Evolutionary conservation across 345 rosid species (phyloP).

Genomic region (Eutrema yunnanense): DNA sequence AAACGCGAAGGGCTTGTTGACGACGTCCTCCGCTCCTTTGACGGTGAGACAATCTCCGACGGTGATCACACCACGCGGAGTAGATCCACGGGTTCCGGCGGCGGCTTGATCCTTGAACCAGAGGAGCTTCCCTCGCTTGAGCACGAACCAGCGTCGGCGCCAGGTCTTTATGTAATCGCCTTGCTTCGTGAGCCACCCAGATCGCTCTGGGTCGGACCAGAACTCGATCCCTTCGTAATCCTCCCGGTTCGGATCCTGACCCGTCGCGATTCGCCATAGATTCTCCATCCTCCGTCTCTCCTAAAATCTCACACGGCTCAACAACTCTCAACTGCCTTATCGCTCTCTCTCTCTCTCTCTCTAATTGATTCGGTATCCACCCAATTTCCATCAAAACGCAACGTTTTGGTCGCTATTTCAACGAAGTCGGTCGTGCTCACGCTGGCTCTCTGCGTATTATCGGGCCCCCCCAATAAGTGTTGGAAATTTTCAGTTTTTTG

Average conservation of each 20-base stretch:
- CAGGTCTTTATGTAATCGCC: conserved; percentile 84
- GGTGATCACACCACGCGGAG: conserved; percentile 69
- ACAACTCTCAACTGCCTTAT: background rate
- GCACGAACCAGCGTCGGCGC: conserved; percentile 86
- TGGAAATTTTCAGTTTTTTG: no score
- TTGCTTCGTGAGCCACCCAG: conserved; percentile 76
- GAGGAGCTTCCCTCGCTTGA: conserved; percentile 74
- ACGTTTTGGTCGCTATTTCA: conserved; percentile 8
- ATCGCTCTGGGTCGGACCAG: conserved; percentile 69
- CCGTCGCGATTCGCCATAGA: conserved; percentile 62
- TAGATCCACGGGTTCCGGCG: conserved; percentile 39
- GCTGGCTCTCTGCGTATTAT: background rate
- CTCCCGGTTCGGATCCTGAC: conserved; percentile 61
- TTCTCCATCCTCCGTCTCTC: conserved; percentile 40
- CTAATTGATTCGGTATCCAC: background rate
- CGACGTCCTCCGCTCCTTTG: conserved; percentile 79
- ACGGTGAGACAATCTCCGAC: conserved; percentile 69
- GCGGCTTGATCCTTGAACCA: conserved; percentile 72
- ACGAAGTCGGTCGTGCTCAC: background rate
- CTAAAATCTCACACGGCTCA: conserved; percentile 20
- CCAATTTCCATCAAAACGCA: background rate
- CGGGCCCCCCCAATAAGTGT: background rate
- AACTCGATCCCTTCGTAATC: conserved; percentile 62
- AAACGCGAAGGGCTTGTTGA: conserved; percentile 67
- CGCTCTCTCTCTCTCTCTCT: background rate